Evolutionary conservation across 2,329 filamentous ascomycete species (phyloP), one percentile per base, ranked within the genome.

Genomic region (Fulvia fulva): DNA sequence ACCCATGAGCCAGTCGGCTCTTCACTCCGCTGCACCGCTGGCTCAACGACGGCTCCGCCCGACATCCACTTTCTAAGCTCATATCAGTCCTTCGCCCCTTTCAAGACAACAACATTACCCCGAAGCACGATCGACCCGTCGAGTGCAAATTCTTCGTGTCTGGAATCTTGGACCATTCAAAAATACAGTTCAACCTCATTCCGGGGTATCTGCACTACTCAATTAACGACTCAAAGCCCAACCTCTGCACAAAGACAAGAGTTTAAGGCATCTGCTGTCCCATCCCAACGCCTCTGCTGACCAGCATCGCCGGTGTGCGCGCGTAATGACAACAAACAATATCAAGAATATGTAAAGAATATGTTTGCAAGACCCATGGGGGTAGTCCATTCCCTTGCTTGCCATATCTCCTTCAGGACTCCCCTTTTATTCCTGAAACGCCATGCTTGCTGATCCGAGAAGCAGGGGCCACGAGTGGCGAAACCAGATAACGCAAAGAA

Each of bases 361-460:
- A 28, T 8, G 46, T 50, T 23, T 19, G 21, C 49, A 28, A 34
- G n/a, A 41, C 26, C 50, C 37, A n/a, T 41, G 37, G 37, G 37
- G 37, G 37, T 41, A 41, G 37, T 41, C 37, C 37, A 1, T 37
- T 41, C 50, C 23, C 50, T 8, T 32, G 21, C 50, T 8, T 32
- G 21, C 19, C 44, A 47, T 14, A 3, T 25, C 25, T 25, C 4
- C 22, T 21, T 19, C 19, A 47, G 25, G 47, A 34, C 43, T 47
- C 26, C 49, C 28, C 49, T 50, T 41, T 41, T 50, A 25, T 47
- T 21, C 28, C 51, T 30, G 22, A 22, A 62, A 60, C 60, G 60
- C 60, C 60, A 59, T 62, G 60, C 60, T 62, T 62, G 60, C 60
- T 60, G 57, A 54, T 58, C 59, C 59, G 56, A 56, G 56, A 37